A percentile compares a stretch with the other conserved stretches of the same genome.
Conservation (phyloP, 2,329 filamentous ascomycete species). For the Colletotrichum orbiculare region DNA sequence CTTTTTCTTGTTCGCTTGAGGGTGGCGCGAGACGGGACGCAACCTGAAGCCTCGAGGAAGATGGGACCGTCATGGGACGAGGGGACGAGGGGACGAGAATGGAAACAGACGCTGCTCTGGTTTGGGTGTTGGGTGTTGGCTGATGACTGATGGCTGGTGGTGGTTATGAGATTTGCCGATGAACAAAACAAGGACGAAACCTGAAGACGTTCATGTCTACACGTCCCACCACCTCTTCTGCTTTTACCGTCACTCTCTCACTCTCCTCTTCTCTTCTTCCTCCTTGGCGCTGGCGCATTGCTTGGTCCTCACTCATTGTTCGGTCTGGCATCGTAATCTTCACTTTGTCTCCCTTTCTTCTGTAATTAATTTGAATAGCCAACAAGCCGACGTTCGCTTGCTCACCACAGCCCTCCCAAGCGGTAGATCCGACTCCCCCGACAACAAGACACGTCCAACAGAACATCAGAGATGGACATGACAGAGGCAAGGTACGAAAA, state of each 20-base stretch:
- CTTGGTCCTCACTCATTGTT: constrained; percentile 13
- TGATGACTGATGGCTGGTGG: not conserved
- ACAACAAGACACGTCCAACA: not conserved
- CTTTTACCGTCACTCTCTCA: not conserved
- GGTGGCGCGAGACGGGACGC: constrained; percentile 12
- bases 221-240: not conserved
- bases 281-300: constrained; percentile 34
- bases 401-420: not conserved
- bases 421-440: constrained; percentile 24
- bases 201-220: too few relatives aligned
- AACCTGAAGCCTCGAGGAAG: too few relatives aligned
- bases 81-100: not conserved
- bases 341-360: not conserved
- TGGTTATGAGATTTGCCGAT: not conserved
- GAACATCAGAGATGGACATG: constrained; percentile 31
- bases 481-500: constrained; percentile 40
- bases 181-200: constrained; percentile 13
- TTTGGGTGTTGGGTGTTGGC: too few relatives aligned
- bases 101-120: not conserved
- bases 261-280: constrained; percentile 2
- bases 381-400: not conserved
- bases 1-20: not conserved
- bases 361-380: not conserved
- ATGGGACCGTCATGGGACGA: constrained; percentile 2
- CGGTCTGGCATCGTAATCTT: constrained; percentile 20